Conservation (phyloP, 2,329 filamentous ascomycete genomes). For the Ilyonectria destructans region DNA sequence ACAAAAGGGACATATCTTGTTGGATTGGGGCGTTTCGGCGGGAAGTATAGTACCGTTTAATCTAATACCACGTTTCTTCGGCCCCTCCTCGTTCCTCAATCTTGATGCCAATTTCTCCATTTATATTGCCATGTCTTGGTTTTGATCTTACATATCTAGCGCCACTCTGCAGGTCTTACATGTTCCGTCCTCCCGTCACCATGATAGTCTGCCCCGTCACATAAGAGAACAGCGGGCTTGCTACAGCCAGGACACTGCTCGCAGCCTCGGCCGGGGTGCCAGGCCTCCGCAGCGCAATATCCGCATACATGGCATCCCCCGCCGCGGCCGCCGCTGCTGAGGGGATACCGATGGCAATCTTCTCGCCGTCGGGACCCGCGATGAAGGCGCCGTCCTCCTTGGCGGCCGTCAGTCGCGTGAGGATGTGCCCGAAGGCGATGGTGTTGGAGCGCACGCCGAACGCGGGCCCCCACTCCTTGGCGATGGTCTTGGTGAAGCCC, state of each 20-base stretch:
- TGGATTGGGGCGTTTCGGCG: slow-evolving; percentile 51
- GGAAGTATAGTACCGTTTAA: slow-evolving; percentile 51
- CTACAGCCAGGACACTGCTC: slow-evolving; percentile 82
- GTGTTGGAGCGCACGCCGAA: slow-evolving; percentile 90
- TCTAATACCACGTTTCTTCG: slow-evolving; percentile 52
- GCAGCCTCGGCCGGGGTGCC: slow-evolving; percentile 88
- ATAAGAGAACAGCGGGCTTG: slow-evolving; percentile 87
- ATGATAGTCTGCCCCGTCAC: slow-evolving; percentile 90
- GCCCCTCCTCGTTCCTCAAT: slow-evolving; percentile 10
- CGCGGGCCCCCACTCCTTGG: slow-evolving; percentile 90
- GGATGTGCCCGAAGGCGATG: slow-evolving; percentile 87
- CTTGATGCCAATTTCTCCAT: slow-evolving; percentile 15
- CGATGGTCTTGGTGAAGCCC: slow-evolving; percentile 90
- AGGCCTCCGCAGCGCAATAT: slow-evolving; percentile 85
- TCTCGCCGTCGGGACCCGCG: slow-evolving; percentile 81
- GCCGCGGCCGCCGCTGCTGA: slow-evolving; percentile 61
- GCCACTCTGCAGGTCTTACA: slow-evolving; percentile 55
- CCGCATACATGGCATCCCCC: slow-evolving; percentile 66
- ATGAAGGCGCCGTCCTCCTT: slow-evolving; percentile 90
- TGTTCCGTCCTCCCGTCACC: slow-evolving; percentile 83
- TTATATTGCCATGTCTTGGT: not conserved
- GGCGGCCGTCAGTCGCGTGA: slow-evolving; percentile 84
- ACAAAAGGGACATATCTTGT: slow-evolving; percentile 46
- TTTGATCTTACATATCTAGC: not conserved
- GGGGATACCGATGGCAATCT: slow-evolving; percentile 83